Evolutionary conservation across 2,329 filamentous ascomycete species (phyloP).

Genomic region (Thyridium curvatum): DNA sequence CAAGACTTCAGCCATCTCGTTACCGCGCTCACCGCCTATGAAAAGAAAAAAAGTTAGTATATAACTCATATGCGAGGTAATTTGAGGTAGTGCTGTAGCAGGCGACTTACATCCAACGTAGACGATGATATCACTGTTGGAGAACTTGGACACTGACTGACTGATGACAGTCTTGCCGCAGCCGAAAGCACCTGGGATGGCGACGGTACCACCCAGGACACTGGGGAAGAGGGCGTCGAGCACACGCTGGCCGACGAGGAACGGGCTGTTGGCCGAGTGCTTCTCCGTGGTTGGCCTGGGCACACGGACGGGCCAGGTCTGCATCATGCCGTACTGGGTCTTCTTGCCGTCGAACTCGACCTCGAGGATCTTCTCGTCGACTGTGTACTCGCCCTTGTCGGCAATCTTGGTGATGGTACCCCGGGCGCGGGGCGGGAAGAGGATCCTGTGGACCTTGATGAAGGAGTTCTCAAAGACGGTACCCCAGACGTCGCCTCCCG

Average conservation of each 20-base stretch:
- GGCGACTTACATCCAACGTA: conserved; percentile 69
- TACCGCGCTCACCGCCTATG: conserved; percentile 75
- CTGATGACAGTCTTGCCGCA: conserved; percentile 99
- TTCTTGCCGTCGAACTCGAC: conserved; percentile 97
- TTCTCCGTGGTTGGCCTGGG: conserved; percentile 90
- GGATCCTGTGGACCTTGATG: conserved; percentile 85
- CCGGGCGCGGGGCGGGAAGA: conserved; percentile 81
- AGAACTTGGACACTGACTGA: conserved; percentile 98
- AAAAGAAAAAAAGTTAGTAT: background rate
- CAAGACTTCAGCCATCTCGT: conserved; percentile 99
- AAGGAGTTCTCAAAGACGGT: conserved; percentile 94
- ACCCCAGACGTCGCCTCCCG: conserved; percentile 93
- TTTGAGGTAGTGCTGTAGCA: background rate
- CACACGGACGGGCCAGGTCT: conserved; percentile 95
- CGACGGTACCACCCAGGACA: conserved; percentile 95
- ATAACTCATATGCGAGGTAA: too few relatives aligned
- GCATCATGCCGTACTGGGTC: conserved; percentile 96
- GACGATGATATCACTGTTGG: conserved; percentile 97
- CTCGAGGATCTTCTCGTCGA: conserved; percentile 89
- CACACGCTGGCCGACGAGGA: conserved; percentile 95
- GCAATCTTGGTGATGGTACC: conserved; percentile 91
- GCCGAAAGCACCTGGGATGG: conserved; percentile 96
- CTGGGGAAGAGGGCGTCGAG: conserved; percentile 93
- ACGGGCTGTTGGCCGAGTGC: conserved; percentile 79
- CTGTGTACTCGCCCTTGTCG: conserved; percentile 85